Percentiles rank a stretch among this genome's conserved stretches.
Evolutionary conservation across 2,329 filamentous ascomycete species (phyloP).

Genomic region (Monosporascus sp.): DNA sequence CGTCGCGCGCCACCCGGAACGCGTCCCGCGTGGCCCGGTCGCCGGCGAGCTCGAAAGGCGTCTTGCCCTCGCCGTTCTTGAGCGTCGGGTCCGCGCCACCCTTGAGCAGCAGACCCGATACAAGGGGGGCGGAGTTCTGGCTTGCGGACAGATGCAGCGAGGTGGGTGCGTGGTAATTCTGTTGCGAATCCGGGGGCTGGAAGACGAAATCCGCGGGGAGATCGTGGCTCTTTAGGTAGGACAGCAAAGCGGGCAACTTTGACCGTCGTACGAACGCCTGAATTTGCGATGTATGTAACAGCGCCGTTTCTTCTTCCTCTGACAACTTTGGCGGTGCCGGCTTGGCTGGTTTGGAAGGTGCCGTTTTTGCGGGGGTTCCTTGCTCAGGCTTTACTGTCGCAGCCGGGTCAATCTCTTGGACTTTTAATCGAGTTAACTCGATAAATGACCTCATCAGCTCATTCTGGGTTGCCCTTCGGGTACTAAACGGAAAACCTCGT

Average conservation of each 20-base stretch:
- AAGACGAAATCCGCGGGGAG: constrained; percentile 71
- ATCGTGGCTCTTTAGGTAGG: constrained; percentile 74
- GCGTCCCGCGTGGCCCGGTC: constrained; percentile 83
- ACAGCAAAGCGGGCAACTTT: constrained; percentile 79
- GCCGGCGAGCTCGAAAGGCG: constrained; percentile 79
- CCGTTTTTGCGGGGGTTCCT: constrained; percentile 31
- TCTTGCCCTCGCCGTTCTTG: constrained; percentile 70
- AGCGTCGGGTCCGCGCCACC: constrained; percentile 68
- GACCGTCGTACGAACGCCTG: constrained; percentile 83
- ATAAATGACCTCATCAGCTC: constrained; percentile 94
- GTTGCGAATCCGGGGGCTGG: constrained; percentile 57
- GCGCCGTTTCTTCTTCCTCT: constrained; percentile 77
- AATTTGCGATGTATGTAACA: constrained; percentile 82
- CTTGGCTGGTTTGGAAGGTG: constrained; percentile 40
- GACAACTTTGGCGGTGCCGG: constrained; percentile 59
- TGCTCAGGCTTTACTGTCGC: constrained; percentile 42
- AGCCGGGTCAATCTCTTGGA: constrained; percentile 68
- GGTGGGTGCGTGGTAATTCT: constrained; percentile 75
- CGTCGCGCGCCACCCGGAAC: constrained; percentile 79
- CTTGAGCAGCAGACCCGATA: constrained; percentile 70
- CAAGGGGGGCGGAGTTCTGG: constrained; percentile 71
- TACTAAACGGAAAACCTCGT: constrained; percentile 89
- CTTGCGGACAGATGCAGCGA: constrained; percentile 81
- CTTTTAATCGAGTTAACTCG: constrained; percentile 85
- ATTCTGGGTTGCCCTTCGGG: constrained; percentile 82